Base-by-base conservation (phyloP, 139 green algal genomes). In the Nannochloris sp. region DNA sequence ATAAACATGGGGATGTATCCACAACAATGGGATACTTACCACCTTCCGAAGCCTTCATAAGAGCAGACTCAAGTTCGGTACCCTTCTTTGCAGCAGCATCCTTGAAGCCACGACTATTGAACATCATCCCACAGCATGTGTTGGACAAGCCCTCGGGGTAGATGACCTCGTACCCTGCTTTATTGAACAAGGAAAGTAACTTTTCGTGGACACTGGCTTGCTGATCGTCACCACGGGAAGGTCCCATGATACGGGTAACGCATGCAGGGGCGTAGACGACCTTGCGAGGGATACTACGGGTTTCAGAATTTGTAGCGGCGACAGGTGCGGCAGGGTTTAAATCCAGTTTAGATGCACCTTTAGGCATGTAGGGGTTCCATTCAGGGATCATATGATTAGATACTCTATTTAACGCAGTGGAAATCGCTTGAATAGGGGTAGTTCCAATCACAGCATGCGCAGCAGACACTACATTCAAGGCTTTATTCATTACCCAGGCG, bases 351-450 rank as follows among this genome's bases (percentile, higher is more conserved):
- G 74, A 55, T 0, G 78, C 79, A 38, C 66, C 76, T 79, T 84
- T 90, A 60, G 92, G 92, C 86, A 98, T 91, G 85, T 95, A 95
- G 5, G 83, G 83, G 87, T 96, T 98, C 91, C 91, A 98, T 23
- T 84, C 78, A 0, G 92, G 92, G 25, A 98, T 67, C 6, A 87
- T 51, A 75, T 92, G 74, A 33, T 74, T 81, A n/a, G 71, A 83
- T 15, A 68, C 35, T 39, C 56, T 72, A 83, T 97, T 96, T 30
- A 95, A 77, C 53, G 68, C 78, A 14, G 36, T 48, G 64, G 71
- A 87, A 60, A 95, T 82, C 35, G 64, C 66, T 67, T 89, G 68
- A 37, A 93, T 76, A 13, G 85, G 77, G 27, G 67, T 73, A n/a
- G 85, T 65, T 39, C 90, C 90, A 60, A 96, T 48, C 32, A 96